These are phyloP conservation scores for Blastobotrys ciferrii DNA, from an alignment of 1,139 yeast genomes.

Conservation along the genomic window DNA sequence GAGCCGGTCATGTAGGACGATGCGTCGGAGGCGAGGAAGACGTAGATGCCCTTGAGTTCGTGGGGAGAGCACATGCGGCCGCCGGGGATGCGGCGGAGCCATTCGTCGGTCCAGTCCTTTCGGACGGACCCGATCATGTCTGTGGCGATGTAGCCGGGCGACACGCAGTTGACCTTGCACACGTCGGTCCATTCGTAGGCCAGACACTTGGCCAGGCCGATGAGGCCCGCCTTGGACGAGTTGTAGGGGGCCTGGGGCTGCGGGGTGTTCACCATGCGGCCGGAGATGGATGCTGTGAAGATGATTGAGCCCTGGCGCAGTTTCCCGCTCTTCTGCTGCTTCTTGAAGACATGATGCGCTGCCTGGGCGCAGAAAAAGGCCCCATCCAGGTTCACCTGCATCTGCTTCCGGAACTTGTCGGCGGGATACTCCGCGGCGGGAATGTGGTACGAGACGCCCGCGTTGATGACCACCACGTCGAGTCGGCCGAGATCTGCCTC, in stretches of 20 bases:
- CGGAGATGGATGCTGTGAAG: slow-evolving; percentile 81
- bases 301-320: slow-evolving; percentile 47
- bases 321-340: slow-evolving; percentile 50
- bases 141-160: slow-evolving; percentile 77
- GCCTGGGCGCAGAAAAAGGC: slow-evolving; percentile 40
- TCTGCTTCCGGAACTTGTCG: slow-evolving; percentile 12
- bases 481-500: slow-evolving; percentile 56
- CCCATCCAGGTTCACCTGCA: slow-evolving; percentile 15
- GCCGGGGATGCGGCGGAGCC: slow-evolving; percentile 15
- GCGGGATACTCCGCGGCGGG: slow-evolving; percentile 15
- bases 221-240: slow-evolving; percentile 78
- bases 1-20: slow-evolving; percentile 77
- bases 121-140: slow-evolving; percentile 46
- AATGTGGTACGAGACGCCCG: slow-evolving; percentile 49
- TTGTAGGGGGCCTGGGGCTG: slow-evolving; percentile 80
- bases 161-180: slow-evolving; percentile 69
- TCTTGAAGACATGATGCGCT: slow-evolving; percentile 60
- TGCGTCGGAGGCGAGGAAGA: slow-evolving; percentile 77
- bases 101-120: slow-evolving; percentile 7
- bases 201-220: slow-evolving; percentile 66
- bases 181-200: slow-evolving; percentile 85
- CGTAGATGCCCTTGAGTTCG: slow-evolving; percentile 78
- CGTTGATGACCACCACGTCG: slow-evolving; percentile 76
- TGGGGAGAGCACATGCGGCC: slow-evolving; percentile 59
- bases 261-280: slow-evolving; percentile 74